A percentile compares a stretch with the other conserved stretches of the same genome.
Evolutionary conservation across 495 filamentous ascomycete genomes (phyloP).

Genomic region (Oidiodendron maius): DNA sequence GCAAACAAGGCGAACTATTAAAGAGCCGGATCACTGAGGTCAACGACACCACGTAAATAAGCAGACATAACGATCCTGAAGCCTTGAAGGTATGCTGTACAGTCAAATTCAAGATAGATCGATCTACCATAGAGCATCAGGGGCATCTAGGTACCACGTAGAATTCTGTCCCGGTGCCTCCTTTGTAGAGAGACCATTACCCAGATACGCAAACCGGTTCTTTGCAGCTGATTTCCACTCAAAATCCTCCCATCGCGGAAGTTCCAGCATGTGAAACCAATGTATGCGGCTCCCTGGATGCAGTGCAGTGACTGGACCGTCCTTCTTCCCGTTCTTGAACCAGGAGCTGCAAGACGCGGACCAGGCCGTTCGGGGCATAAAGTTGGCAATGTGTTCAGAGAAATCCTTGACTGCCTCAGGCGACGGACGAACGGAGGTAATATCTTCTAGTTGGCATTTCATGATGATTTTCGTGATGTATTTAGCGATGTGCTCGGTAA

Average conservation of each 20-base stretch:
- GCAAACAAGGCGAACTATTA: too few species aligned
- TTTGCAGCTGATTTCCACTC: slow-evolving; percentile 25
- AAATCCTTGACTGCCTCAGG: slow-evolving; percentile 56
- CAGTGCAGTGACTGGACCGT: slow-evolving; percentile 30
- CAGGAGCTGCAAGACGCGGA: slow-evolving; percentile 14
- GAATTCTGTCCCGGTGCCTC: slow-evolving; percentile 13
- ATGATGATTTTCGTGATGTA: slow-evolving; percentile 56
- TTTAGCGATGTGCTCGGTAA: slow-evolving; percentile 47
- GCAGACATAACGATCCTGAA: too few species aligned
- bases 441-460: slow-evolving; percentile 55
- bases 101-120: too few species aligned
- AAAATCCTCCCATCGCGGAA: slow-evolving; percentile 14
- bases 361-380: slow-evolving; percentile 58
- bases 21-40: too few species aligned
- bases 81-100: too few species aligned
- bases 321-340: slow-evolving; percentile 30
- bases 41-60: too few species aligned
- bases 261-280: slow-evolving; percentile 33
- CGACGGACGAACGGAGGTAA: slow-evolving; percentile 48
- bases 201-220: slow-evolving; percentile 34
- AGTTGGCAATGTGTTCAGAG: slow-evolving; percentile 53
- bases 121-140: not conserved
- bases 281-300: slow-evolving; percentile 35
- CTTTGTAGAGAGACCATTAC: slow-evolving; percentile 34
- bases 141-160: slow-evolving; percentile 36